These are phyloP conservation scores for Pulveroboletus sp. DNA, from an alignment of 768 basidiomycete species.

Conservation along the genomic window DNA sequence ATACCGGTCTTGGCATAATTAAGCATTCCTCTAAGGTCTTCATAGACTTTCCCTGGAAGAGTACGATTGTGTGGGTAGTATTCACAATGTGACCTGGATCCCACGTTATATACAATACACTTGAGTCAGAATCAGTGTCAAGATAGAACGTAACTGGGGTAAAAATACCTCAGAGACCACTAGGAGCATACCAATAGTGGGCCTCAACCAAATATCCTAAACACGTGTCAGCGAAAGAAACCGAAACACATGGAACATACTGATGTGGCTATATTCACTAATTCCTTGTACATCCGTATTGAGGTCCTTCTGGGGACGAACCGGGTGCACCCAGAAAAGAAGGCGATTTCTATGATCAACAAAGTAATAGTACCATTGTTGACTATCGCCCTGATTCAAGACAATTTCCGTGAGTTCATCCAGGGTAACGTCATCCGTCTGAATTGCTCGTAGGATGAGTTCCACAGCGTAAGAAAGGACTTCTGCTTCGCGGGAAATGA, in stretches of 20 bases:
- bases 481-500: neutral
- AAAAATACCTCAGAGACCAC: neutral
- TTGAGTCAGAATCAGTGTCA: neutral
- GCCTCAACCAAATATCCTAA: too few species aligned
- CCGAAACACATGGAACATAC: too few species aligned
- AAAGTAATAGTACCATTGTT: conserved; percentile 10
- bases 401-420: conserved; percentile 7
- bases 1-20: conserved; percentile 13
- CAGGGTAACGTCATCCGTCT: neutral
- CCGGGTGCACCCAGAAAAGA: too few species aligned
- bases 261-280: neutral
- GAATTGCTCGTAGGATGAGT: conserved; percentile 3
- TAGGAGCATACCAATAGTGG: too few species aligned
- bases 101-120: conserved; percentile 1
- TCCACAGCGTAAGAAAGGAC: neutral
- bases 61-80: conserved; percentile 8
- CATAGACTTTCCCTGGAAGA: conserved; percentile 3
- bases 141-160: neutral
- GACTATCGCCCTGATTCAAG: neutral
- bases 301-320: neutral
- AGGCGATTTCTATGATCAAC: conserved; percentile 9
- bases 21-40: conserved; percentile 16
- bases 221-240: too few species aligned
- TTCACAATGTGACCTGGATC: conserved; percentile 15
- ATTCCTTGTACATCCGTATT: neutral